Evolutionary conservation across 768 basidiomycete genomes (phyloP).

Genomic region (Mycena leptocephala): DNA sequence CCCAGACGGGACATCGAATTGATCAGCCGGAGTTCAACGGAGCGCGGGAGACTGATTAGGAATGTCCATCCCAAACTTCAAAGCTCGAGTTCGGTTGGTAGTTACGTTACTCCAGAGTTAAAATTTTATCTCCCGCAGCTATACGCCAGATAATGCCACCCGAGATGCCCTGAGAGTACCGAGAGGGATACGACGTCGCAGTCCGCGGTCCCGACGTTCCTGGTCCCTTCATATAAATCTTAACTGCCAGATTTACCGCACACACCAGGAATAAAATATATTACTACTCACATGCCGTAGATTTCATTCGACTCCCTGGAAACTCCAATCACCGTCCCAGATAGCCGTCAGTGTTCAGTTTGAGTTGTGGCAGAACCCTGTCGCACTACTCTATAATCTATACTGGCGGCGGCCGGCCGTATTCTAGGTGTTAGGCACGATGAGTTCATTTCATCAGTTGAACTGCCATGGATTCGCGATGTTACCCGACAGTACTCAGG

Average conservation of each 20-base stretch:
- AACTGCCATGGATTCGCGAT: background rate
- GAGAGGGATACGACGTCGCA: background rate
- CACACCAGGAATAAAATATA: background rate
- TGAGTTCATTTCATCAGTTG: background rate
- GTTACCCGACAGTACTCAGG: too few species aligned
- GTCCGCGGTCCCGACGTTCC: constrained; percentile 29
- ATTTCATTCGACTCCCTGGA: background rate
- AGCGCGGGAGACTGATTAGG: background rate
- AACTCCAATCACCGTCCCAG: background rate
- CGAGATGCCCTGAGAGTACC: background rate
- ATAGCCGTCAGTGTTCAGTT: background rate
- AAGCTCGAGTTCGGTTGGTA: background rate
- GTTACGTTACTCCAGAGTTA: background rate
- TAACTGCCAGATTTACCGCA: background rate
- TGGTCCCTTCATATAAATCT: constrained; percentile 10
- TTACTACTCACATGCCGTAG: background rate
- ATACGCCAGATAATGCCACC: constrained; percentile 10
- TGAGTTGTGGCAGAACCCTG: background rate
- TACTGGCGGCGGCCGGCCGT: too few species aligned
- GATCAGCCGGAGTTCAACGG: background rate
- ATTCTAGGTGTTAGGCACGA: background rate
- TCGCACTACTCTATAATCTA: too few species aligned
- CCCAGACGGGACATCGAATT: background rate
- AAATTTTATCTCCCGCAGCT: constrained; percentile 17
- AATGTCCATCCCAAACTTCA: background rate